phyloP scores from a whole-genome alignment of 164 flowering plant genomes.

The Akebia trifoliata region DNA sequence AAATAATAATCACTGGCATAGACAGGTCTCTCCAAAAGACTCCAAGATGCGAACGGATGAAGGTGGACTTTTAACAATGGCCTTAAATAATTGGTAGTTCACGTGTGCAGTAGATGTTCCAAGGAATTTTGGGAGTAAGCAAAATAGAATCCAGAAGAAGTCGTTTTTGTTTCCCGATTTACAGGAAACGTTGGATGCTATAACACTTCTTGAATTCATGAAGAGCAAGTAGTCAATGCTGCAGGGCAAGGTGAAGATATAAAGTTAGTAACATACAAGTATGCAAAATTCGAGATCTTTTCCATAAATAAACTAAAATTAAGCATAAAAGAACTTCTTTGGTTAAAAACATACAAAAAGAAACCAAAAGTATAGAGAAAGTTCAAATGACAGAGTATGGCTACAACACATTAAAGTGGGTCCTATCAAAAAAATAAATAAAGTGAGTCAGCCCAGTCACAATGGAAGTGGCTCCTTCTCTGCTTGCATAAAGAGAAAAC shows the following conservation, averaged over 20 bases:
- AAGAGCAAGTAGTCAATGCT: constrained; percentile 56
- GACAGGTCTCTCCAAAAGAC: constrained; percentile 19
- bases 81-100: constrained; percentile 54
- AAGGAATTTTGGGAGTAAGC: constrained; percentile 62
- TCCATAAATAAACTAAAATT: too few relatives aligned
- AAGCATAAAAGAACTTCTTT: too few relatives aligned
- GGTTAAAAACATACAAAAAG: too few relatives aligned
- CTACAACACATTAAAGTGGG: too few relatives aligned
- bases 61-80: constrained; percentile 54
- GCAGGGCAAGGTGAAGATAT: constrained; percentile 18
- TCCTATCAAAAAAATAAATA: too few relatives aligned
- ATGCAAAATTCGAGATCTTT: too few relatives aligned
- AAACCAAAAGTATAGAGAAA: too few relatives aligned
- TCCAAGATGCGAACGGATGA: constrained; percentile 20
- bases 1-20: constrained; percentile 7
- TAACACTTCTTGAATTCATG: constrained; percentile 73
- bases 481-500: too few relatives aligned
- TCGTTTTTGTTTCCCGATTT: constrained; percentile 69
- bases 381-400: too few relatives aligned
- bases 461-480: too few relatives aligned
- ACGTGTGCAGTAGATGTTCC: constrained; percentile 44
- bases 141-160: constrained; percentile 59
- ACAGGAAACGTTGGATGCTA: constrained; percentile 76
- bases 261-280: background rate
- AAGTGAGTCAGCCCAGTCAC: too few relatives aligned